Percentiles rank a stretch among this genome's conserved stretches.
Conservation (phyloP, 2,329 filamentous ascomycete genomes). For the Pseudocercospora vitis region DNA sequence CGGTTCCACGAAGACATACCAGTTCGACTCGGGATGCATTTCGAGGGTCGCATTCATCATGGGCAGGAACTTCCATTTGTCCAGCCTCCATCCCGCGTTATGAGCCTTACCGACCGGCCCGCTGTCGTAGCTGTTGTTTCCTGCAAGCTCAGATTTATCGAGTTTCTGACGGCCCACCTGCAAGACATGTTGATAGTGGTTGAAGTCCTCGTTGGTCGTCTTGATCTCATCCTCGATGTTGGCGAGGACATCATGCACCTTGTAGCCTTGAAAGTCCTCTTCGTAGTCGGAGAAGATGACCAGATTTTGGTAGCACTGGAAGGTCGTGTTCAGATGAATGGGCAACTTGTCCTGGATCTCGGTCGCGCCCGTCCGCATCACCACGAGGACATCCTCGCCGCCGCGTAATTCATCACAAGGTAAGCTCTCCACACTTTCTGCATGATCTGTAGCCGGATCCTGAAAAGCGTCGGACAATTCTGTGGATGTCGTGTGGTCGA, state of each 20-base stretch:
- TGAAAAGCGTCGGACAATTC: conserved; percentile 1
- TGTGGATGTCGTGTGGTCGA: background rate
- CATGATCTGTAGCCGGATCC: background rate
- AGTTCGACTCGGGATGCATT: conserved; percentile 50
- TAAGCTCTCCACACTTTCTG: conserved; percentile 7
- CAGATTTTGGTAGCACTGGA: conserved; percentile 57
- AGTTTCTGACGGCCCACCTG: conserved; percentile 36
- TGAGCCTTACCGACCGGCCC: conserved; percentile 31
- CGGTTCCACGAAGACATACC: conserved; percentile 61
- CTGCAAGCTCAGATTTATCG: conserved; percentile 32
- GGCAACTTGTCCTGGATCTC: conserved; percentile 58
- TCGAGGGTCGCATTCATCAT: conserved; percentile 37
- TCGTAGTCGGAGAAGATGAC: conserved; percentile 61
- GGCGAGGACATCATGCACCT: conserved; percentile 40
- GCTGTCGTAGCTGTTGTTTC: conserved; percentile 25
- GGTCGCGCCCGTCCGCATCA: conserved; percentile 60
- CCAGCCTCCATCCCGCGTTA: conserved; percentile 39
- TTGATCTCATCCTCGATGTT: conserved; percentile 36
- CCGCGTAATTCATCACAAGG: conserved; percentile 32
- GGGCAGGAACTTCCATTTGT: conserved; percentile 58
- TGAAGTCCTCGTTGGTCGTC: conserved; percentile 37
- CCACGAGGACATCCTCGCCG: conserved; percentile 54
- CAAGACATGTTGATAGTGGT: conserved; percentile 40
- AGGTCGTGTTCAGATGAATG: conserved; percentile 54
- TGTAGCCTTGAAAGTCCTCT: conserved; percentile 50